Evolutionary conservation across 371 early-diverging fungal species (phyloP), one percentile per base, ranked within the genome.

Genomic region (Rhizomucor pusillus): DNA sequence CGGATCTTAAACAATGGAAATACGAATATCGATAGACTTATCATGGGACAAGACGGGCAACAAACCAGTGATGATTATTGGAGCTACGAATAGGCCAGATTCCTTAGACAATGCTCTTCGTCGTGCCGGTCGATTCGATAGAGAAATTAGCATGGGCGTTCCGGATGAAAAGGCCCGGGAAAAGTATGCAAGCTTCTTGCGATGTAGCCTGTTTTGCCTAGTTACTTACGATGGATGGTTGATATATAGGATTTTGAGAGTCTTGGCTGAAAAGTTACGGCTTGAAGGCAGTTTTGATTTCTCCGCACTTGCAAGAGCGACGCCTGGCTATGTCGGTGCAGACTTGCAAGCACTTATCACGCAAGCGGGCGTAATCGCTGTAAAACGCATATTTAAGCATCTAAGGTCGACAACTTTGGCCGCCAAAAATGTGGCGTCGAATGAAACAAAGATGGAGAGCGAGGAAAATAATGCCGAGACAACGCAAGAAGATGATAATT

Each of bases 241-340:
- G 7, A 29, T 29, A 12, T 44, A 24, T 59, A 88, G 88, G 60
- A 99, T 99, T 49, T 81, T 99, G 12, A 67, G 78, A 19, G 98
- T 99, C 13, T 83, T 99, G 63, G 87, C 94, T 34, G 75, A 82
- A 41, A 95, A 95, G 53, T 81, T 99, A 60, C 80, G 86, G 39
- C 67, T 99, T 20, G 80, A 88, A 2, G 94, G 94, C 19, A 86
- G 89, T 48, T 85, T 99, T 61, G 94, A 98, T 67, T 89, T 95
- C 60, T 75, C 80, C 22, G 80, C 82, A 44, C 83, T 99, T 18
- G 96, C 99, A 13, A 91, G 91, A 57, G 79, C 91, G 58, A 97
- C 98, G 0, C 99, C 99, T 18, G 99, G 99, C 9, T 99, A 95
- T 75, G 99, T 99, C 3, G 99, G 99, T 39, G 98, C 98, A 5